phyloP scores from a whole-genome alignment of 768 basidiomycete species.

The Xanthoconium purpureum region DNA sequence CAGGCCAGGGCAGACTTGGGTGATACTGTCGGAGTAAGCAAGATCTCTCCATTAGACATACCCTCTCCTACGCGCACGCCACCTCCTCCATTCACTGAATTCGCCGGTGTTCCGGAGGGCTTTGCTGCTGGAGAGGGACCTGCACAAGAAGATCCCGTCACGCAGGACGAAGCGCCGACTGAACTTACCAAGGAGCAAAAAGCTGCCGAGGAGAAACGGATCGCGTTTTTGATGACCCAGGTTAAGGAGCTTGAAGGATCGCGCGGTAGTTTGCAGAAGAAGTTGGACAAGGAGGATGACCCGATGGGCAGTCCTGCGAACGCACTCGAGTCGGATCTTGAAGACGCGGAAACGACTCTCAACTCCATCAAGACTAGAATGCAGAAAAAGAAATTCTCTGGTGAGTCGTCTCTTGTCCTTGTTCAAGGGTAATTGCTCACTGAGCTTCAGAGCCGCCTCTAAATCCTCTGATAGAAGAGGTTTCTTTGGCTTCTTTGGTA shows the following conservation, averaged over 20 bases:
- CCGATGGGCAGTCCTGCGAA: neutral
- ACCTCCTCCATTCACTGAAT: conserved; percentile 29
- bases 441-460: conserved; percentile 8
- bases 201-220: conserved; percentile 20
- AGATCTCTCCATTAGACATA: conserved; percentile 3
- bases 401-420: conserved; percentile 1
- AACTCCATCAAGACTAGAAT: conserved; percentile 11
- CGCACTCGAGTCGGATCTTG: conserved; percentile 15
- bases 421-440: neutral
- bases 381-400: conserved; percentile 20
- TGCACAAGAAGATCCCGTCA: conserved; percentile 7
- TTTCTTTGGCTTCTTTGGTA: neutral
- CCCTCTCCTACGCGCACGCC: conserved; percentile 15
- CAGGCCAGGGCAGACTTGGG: neutral
- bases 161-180: conserved; percentile 17
- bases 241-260: conserved; percentile 13
- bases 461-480: neutral
- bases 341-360: conserved; percentile 13
- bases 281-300: conserved; percentile 6
- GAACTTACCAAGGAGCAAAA: conserved; percentile 23
- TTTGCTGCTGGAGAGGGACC: conserved; percentile 4
- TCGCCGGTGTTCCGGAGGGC: conserved; percentile 6
- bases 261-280: neutral
- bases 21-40: neutral
- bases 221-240: conserved; percentile 17